These are phyloP conservation scores for Thalassiosira hispida DNA, from an alignment of 352 stramenopile species.

Conservation along the genomic window DNA sequence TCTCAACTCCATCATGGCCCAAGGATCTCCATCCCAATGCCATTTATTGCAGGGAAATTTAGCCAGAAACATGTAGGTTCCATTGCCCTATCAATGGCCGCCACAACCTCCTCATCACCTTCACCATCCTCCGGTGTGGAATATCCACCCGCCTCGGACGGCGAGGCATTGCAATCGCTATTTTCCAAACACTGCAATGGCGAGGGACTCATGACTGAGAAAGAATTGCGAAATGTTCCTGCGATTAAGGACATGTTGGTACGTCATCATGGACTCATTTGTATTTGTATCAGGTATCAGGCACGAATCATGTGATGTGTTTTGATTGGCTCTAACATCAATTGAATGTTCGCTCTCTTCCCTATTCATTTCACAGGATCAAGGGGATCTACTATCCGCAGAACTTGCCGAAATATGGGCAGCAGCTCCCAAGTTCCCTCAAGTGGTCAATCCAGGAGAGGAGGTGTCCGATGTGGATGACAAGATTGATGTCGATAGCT, in stretches of 20 bases:
- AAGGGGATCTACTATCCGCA: slow-evolving; percentile 64
- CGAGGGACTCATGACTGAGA: slow-evolving; percentile 61
- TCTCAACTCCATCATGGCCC: too few species aligned
- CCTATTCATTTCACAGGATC: slow-evolving; percentile 32
- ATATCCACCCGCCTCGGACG: slow-evolving; percentile 23
- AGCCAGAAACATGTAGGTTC: neutral
- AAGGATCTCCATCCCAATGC: neutral
- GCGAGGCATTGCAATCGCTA: slow-evolving; percentile 50
- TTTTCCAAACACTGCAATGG: slow-evolving; percentile 66
- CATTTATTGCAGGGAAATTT: neutral
- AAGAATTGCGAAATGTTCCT: slow-evolving; percentile 50
- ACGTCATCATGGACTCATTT: slow-evolving; percentile 16
- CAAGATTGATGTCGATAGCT: slow-evolving; percentile 69
- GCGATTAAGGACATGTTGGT: slow-evolving; percentile 72
- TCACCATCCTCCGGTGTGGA: neutral
- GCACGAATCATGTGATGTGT: too few species aligned
- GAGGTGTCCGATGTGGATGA: neutral
- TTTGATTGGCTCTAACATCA: neutral
- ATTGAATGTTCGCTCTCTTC: too few species aligned
- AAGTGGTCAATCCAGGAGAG: neutral
- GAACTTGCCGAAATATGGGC: slow-evolving; percentile 76
- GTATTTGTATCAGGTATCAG: neutral
- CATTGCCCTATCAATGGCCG: neutral
- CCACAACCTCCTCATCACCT: neutral
- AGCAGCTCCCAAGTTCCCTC: slow-evolving; percentile 53